Conservation (phyloP, 768 basidiomycete genomes). For the Tylopilus vinaceipallidus region DNA sequence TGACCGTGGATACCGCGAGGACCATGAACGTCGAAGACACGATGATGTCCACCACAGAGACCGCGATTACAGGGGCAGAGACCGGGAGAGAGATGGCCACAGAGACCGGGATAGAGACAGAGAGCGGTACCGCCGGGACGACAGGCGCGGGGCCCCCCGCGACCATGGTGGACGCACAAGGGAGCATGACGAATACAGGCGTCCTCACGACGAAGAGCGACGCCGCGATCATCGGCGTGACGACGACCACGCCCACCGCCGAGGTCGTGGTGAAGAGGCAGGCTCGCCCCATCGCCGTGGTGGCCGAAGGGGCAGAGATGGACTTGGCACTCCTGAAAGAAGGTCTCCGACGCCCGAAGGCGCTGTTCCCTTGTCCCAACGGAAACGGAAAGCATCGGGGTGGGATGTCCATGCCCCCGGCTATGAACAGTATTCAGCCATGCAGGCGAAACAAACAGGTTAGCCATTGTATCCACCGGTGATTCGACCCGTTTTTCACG, state of each 20-base stretch:
- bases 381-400: constrained; percentile 85
- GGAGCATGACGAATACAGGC: constrained; percentile 47
- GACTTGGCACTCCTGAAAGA: constrained; percentile 68
- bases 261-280: constrained; percentile 40
- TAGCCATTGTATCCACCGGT: constrained; percentile 12
- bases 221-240: constrained; percentile 48
- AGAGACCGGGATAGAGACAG: constrained; percentile 34
- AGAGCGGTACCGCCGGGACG: constrained; percentile 43
- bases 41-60: constrained; percentile 53
- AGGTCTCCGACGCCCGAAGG: constrained; percentile 91
- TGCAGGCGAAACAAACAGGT: constrained; percentile 99
- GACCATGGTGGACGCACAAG: constrained; percentile 46
- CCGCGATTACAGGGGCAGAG: constrained; percentile 52
- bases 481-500: constrained; percentile 6
- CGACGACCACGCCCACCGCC: constrained; percentile 34
- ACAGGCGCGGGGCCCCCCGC: constrained; percentile 47
- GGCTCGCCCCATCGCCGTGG: constrained; percentile 39
- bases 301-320: constrained; percentile 45
- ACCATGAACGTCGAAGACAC: constrained; percentile 66
- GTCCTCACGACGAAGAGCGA: constrained; percentile 49
- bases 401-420: constrained; percentile 98
- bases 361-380: constrained; percentile 74
- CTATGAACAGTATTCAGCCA: constrained; percentile 90
- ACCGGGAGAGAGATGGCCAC: constrained; percentile 38
- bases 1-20: constrained; percentile 57